phyloP scores from a whole-genome alignment of 2,329 filamentous ascomycete genomes.

The Lachnellula cervina region DNA sequence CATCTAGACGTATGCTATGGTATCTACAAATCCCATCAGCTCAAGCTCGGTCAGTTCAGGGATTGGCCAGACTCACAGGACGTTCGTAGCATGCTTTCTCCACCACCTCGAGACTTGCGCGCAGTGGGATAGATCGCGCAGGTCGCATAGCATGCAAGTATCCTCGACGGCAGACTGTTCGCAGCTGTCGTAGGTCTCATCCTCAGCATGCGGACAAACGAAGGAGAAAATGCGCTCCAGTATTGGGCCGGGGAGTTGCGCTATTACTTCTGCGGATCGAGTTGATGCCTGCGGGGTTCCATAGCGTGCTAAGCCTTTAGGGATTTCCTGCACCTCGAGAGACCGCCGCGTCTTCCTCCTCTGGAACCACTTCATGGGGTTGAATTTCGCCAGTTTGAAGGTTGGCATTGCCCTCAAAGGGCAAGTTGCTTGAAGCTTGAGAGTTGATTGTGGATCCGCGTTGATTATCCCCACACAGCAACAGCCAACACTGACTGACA shows the following conservation, averaged over 20 bases:
- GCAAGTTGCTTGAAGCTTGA: background rate
- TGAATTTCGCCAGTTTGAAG: constrained; percentile 23
- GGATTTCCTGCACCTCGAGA: background rate
- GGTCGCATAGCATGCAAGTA: constrained; percentile 88
- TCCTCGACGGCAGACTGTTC: constrained; percentile 75
- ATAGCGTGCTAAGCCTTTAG: background rate
- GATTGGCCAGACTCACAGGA: constrained; percentile 52
- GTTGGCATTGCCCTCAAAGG: constrained; percentile 6
- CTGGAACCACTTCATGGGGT: constrained; percentile 28
- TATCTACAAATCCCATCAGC: constrained; percentile 52
- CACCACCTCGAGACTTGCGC: constrained; percentile 70
- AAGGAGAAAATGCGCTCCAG: constrained; percentile 73
- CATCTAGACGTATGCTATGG: constrained; percentile 84
- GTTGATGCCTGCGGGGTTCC: constrained; percentile 17
- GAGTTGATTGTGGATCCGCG: background rate
- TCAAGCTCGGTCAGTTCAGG: background rate
- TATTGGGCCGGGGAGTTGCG: constrained; percentile 59
- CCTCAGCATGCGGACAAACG: constrained; percentile 76
- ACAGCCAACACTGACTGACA: background rate
- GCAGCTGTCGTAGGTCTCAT: constrained; percentile 74
- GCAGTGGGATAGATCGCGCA: constrained; percentile 81
- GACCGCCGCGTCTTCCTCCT: constrained; percentile 21
- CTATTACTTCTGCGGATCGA: constrained; percentile 8
- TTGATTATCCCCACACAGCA: background rate
- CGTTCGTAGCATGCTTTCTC: constrained; percentile 47